Conservation (phyloP, 192 early-diverging fungal genomes). For the Gigaspora rosea region DNA sequence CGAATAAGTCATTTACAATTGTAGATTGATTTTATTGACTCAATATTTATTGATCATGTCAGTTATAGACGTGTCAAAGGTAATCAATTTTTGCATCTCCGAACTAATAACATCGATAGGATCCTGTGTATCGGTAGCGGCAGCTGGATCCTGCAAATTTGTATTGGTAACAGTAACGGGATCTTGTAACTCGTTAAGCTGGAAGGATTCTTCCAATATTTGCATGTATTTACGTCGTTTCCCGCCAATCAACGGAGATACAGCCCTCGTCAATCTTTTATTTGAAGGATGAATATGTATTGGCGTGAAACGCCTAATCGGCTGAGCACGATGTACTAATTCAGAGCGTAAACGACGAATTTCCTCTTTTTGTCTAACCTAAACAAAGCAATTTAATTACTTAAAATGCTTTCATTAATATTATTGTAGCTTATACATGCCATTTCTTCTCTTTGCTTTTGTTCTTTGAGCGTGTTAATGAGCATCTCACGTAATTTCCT, state of each 20-base stretch:
- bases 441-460: constrained; percentile 14
- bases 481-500: constrained; percentile 1
- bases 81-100: not conserved
- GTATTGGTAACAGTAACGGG: not conserved
- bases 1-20: too few relatives aligned
- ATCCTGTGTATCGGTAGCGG: not conserved
- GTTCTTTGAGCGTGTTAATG: not conserved
- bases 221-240: constrained; percentile 3
- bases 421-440: not conserved
- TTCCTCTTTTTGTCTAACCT: not conserved
- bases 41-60: too few relatives aligned
- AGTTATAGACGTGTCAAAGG: not conserved
- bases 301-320: not conserved
- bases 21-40: too few relatives aligned
- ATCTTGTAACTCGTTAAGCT: too few relatives aligned
- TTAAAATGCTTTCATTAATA: not conserved
- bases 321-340: constrained; percentile 5
- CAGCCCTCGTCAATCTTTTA: not conserved
- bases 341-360: constrained; percentile 10
- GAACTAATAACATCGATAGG: not conserved
- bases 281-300: not conserved
- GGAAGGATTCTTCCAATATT: not conserved
- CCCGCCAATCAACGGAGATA: constrained; percentile 19
- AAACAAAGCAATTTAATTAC: not conserved
- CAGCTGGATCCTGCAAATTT: not conserved